These are phyloP conservation scores for Phycomyces blakesleeanus DNA, from an alignment of 192 early-diverging fungal species.

Conservation along the genomic window DNA sequence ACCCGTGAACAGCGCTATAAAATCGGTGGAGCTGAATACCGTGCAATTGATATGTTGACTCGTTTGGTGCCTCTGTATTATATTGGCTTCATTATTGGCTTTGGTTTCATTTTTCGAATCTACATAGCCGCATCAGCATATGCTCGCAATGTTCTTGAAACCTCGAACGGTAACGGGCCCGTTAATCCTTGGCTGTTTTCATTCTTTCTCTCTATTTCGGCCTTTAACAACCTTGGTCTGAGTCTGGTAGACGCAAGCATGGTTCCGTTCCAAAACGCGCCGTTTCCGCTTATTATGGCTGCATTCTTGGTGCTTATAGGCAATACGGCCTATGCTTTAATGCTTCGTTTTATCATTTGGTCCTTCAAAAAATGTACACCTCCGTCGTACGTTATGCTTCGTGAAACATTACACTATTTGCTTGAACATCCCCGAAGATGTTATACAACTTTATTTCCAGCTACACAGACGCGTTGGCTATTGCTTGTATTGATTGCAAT, in stretches of 20 bases:
- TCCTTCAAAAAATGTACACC: conserved; percentile 15
- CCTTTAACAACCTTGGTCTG: conserved; percentile 29
- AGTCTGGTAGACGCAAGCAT: conserved; percentile 29
- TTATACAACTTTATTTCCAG: conserved; percentile 31
- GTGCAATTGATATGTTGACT: conserved; percentile 25
- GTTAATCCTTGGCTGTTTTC: conserved; percentile 33
- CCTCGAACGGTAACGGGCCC: conserved; percentile 14
- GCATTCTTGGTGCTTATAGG: conserved; percentile 28
- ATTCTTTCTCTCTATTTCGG: conserved; percentile 23
- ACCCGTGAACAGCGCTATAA: conserved; percentile 27
- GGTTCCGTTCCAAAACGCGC: conserved; percentile 31
- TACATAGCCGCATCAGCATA: conserved; percentile 23
- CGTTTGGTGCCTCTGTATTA: conserved; percentile 26
- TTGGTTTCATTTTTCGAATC: conserved; percentile 23
- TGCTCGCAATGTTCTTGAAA: conserved; percentile 22
- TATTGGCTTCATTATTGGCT: conserved; percentile 13
- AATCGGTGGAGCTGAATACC: conserved; percentile 34
- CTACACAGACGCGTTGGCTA: conserved; percentile 31
- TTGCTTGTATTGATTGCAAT: conserved; percentile 23
- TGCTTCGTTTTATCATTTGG: conserved; percentile 31
- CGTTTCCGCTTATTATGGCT: conserved; percentile 13
- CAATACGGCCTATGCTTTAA: conserved; percentile 33
- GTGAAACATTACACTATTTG: conserved; percentile 26
- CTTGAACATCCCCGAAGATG: conserved; percentile 34
- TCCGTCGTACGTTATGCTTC: conserved; percentile 9